Percentiles rank a stretch among this genome's conserved stretches.
Evolutionary conservation across 2,329 filamentous ascomycete genomes (phyloP).

Genomic region (Colletotrichum somersetense): DNA sequence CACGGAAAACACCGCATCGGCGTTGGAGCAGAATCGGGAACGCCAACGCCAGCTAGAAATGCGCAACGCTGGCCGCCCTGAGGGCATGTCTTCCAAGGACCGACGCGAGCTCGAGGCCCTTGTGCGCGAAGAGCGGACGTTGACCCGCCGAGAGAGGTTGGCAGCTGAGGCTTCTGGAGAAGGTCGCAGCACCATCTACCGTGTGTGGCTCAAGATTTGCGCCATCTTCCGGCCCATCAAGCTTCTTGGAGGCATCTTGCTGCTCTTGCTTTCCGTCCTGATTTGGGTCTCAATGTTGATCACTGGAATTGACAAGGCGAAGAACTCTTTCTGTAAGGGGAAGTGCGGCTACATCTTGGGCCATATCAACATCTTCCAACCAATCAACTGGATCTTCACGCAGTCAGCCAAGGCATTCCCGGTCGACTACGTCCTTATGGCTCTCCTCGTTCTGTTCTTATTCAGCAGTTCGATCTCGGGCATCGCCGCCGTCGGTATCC

Average conservation of each 20-base stretch:
- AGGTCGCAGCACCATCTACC: slow-evolving; percentile 79
- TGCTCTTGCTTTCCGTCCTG: slow-evolving; percentile 80
- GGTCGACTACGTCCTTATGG: slow-evolving; percentile 91
- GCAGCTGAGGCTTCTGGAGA: slow-evolving; percentile 86
- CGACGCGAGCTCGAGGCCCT: slow-evolving; percentile 89
- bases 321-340: slow-evolving; percentile 91
- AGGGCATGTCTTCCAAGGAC: slow-evolving; percentile 85
- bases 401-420: slow-evolving; percentile 87
- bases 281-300: slow-evolving; percentile 95
- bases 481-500: slow-evolving; percentile 88
- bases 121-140: slow-evolving; percentile 89
- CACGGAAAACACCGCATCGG: slow-evolving; percentile 80
- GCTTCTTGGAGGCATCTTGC: slow-evolving; percentile 83
- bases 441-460: slow-evolving; percentile 85
- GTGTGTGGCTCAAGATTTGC: slow-evolving; percentile 82
- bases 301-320: slow-evolving; percentile 95
- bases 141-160: slow-evolving; percentile 89
- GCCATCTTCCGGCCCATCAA: slow-evolving; percentile 90
- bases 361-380: slow-evolving; percentile 91
- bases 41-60: slow-evolving; percentile 92
- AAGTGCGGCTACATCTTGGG: slow-evolving; percentile 93
- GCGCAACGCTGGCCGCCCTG: slow-evolving; percentile 81
- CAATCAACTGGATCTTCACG: slow-evolving; percentile 90
- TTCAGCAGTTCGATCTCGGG: slow-evolving; percentile 91
- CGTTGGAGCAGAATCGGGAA: slow-evolving; percentile 89